phyloP scores from a whole-genome alignment of 225 moss, liverwort and hornwort genomes.

The Antitrichia curtipendula region DNA sequence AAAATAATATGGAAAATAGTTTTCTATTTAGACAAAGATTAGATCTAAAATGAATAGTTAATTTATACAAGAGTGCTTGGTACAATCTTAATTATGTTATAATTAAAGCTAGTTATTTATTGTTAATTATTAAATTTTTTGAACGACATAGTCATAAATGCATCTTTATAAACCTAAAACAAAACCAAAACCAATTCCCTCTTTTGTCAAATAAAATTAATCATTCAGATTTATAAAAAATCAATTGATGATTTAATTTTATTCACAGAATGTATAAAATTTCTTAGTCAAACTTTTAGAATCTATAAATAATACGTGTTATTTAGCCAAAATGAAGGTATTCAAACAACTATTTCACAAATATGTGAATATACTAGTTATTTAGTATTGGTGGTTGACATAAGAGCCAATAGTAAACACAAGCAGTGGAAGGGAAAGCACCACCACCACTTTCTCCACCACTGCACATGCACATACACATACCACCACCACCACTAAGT shows the following conservation, averaged over 20 bases:
- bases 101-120: neutral
- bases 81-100: too few species aligned
- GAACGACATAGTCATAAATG: neutral
- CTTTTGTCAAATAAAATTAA: neutral
- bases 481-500: too few species aligned
- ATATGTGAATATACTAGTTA: neutral
- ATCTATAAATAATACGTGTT: neutral
- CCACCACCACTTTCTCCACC: too few species aligned
- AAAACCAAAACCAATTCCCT: neutral
- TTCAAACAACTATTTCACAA: neutral
- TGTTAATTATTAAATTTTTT: neutral
- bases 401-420: neutral
- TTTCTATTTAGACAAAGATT: too few species aligned
- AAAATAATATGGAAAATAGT: too few species aligned
- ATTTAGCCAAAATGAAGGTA: neutral
- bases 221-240: neutral
- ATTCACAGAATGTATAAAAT: neutral
- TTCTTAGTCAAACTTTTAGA: neutral
- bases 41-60: too few species aligned
- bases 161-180: fast-evolving
- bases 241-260: neutral
- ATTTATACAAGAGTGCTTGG: neutral
- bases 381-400: neutral
- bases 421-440: neutral
- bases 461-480: too few species aligned